phyloP scores from a whole-genome alignment of 2,329 filamentous ascomycete genomes.

The Coniochaeta sp. region DNA sequence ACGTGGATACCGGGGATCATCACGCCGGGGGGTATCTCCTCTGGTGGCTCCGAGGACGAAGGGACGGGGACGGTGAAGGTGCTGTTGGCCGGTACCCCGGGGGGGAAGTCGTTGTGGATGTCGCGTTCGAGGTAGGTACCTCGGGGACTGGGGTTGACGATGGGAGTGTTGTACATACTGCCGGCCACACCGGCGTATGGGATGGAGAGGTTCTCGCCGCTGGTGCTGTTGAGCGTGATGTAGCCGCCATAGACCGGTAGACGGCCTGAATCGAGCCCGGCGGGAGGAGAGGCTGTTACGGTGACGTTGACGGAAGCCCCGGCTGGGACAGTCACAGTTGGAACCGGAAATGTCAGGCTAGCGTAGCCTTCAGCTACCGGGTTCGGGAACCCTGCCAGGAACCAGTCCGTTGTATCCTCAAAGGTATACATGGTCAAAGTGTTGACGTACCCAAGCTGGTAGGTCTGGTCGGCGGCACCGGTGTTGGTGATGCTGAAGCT shows the following conservation, averaged over 20 bases:
- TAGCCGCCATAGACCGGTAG: conserved; percentile 36
- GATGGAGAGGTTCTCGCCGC: conserved; percentile 25
- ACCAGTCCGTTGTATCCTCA: conserved; percentile 13
- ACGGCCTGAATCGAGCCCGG: conserved; percentile 16
- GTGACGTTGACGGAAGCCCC: conserved; percentile 17
- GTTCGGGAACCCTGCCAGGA: conserved; percentile 10
- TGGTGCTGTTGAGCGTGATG: conserved; percentile 30
- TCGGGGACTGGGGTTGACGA: conserved; percentile 6
- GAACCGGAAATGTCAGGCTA: conserved; percentile 9
- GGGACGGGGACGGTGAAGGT: conserved; percentile 1
- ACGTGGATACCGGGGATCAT: neutral
- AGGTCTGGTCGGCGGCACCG: conserved; percentile 25
- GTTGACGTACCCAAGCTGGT: conserved; percentile 27
- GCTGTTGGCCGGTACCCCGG: neutral
- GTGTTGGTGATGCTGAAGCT: conserved; percentile 33
- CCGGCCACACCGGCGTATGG: conserved; percentile 32
- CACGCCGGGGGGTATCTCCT: neutral
- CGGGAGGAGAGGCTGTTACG: conserved; percentile 19
- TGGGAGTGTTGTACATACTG: conserved; percentile 14
- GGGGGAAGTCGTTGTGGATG: neutral
- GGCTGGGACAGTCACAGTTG: conserved; percentile 17
- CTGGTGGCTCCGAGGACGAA: neutral
- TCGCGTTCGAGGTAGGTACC: conserved; percentile 11
- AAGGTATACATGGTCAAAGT: conserved; percentile 29
- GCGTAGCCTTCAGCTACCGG: conserved; percentile 10